phyloP scores from a whole-genome alignment of 1,284 basidiomycete species.

The Omphalotus olearius region DNA sequence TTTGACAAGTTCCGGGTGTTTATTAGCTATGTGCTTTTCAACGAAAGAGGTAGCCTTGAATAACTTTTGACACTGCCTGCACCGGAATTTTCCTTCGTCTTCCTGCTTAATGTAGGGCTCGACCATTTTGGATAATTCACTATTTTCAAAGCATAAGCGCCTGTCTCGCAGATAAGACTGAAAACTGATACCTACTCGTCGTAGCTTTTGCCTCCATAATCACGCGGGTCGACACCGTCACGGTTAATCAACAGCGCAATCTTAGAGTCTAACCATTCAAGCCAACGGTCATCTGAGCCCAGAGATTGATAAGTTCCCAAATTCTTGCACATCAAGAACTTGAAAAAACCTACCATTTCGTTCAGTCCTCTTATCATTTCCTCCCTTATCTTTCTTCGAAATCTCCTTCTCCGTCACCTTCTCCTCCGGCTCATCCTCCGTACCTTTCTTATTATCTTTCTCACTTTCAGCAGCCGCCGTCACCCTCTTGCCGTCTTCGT shows the following conservation, averaged over 20 bases:
- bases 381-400: slow-evolving; percentile 35
- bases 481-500: slow-evolving; percentile 24
- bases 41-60: slow-evolving; percentile 96
- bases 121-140: slow-evolving; percentile 76
- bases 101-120: slow-evolving; percentile 87
- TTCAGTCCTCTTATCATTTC: slow-evolving; percentile 49
- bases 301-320: background rate
- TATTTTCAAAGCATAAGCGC: slow-evolving; percentile 27
- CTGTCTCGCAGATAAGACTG: slow-evolving; percentile 10
- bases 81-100: slow-evolving; percentile 92
- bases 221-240: slow-evolving; percentile 75
- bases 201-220: slow-evolving; percentile 84
- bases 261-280: slow-evolving; percentile 84
- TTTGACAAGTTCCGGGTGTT: slow-evolving; percentile 80
- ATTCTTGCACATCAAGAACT: slow-evolving; percentile 13
- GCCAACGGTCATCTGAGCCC: slow-evolving; percentile 79
- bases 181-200: slow-evolving; percentile 68
- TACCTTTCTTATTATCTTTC: slow-evolving; percentile 13
- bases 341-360: slow-evolving; percentile 54
- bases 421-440: slow-evolving; percentile 34
- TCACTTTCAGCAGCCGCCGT: no score
- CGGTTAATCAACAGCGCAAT: slow-evolving; percentile 72
- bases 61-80: slow-evolving; percentile 90
- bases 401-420: slow-evolving; percentile 41
- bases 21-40: slow-evolving; percentile 90